These are phyloP conservation scores for Apiospora saccharicola DNA, from an alignment of 2,329 filamentous ascomycete genomes.

Conservation along the genomic window DNA sequence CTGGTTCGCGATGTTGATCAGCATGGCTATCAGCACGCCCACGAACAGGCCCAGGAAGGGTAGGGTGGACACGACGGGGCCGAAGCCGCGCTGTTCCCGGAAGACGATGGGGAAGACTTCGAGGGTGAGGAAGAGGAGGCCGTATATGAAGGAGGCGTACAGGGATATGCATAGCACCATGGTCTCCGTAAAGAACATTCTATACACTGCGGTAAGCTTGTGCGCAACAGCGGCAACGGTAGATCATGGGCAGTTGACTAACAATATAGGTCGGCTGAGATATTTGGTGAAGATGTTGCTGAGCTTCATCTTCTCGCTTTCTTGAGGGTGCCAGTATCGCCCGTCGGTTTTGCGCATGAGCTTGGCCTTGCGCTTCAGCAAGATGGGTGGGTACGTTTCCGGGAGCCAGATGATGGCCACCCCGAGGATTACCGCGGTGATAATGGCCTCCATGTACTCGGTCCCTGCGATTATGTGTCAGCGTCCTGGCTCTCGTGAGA, in stretches of 20 bases:
- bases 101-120: conserved; percentile 58
- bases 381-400: conserved; percentile 45
- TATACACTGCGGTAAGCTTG: conserved; percentile 46
- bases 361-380: conserved; percentile 43
- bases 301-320: conserved; percentile 40
- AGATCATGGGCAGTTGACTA: conserved; percentile 36
- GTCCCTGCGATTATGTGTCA: conserved; percentile 36
- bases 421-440: conserved; percentile 41
- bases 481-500: neutral
- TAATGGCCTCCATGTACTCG: conserved; percentile 52
- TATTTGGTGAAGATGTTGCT: conserved; percentile 30
- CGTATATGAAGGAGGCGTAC: conserved; percentile 55
- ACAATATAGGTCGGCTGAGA: conserved; percentile 39
- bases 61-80: conserved; percentile 49
- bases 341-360: conserved; percentile 49
- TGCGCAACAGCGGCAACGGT: conserved; percentile 36
- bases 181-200: conserved; percentile 55
- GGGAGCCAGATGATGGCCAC: conserved; percentile 39
- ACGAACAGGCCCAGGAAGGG: conserved; percentile 54
- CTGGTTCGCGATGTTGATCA: conserved; percentile 22
- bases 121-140: conserved; percentile 54
- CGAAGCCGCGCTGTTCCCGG: conserved; percentile 50
- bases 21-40: conserved; percentile 44
- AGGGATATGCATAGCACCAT: conserved; percentile 54
- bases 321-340: conserved; percentile 57